Evolutionary conservation across 2,329 filamentous ascomycete genomes (phyloP), one percentile per base, ranked within the genome.

Genomic region (Exophiala bonariae): DNA sequence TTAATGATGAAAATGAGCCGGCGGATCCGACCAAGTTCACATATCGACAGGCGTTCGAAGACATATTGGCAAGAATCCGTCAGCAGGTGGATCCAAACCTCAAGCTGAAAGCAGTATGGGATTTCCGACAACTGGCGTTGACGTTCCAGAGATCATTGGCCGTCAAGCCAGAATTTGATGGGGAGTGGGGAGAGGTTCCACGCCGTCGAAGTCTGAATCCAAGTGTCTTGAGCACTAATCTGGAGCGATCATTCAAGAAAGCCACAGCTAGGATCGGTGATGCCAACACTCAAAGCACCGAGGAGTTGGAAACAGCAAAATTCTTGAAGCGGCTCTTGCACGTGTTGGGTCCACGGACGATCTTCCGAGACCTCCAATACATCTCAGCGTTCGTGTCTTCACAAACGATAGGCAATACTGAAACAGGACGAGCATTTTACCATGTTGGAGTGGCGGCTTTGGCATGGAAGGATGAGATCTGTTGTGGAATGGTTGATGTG

Each of bases 381-480:
- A 82, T 85, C 50, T 79, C 81, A 3, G 77, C 81, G 0, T 81
- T 85, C 52, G 73, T 83, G 3, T 78, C 81, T 1, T 70, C 75
- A 4, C 70, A 77, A 9, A 76, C 76, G 34, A 67, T 85, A 10
- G 80, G 81, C 65, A 77, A 78, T 58, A 78, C 75, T 3, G 75
- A 79, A 13, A 73, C 75, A 41, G 77, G 81, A 31, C 93, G 90
- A 58, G 89, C 91, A 0, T 97, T 97, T 65, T 88, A 90, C 80
- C 89, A 96, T 60, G 86, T 90, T 19, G 89, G 88, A 0, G 78
- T 96, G 4, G 92, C 93, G 0, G 90, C 92, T 2, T 75, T 96
- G n/a, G 82, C 83, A 28, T 78, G 96, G 43, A 97, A 96, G 66
- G 83, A 89, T 56, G 89, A 96, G 56, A 83, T 93, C 3, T 92